phyloP scores from a whole-genome alignment of 805 yeast species.

The Kodamaea kaohsiungensis region DNA sequence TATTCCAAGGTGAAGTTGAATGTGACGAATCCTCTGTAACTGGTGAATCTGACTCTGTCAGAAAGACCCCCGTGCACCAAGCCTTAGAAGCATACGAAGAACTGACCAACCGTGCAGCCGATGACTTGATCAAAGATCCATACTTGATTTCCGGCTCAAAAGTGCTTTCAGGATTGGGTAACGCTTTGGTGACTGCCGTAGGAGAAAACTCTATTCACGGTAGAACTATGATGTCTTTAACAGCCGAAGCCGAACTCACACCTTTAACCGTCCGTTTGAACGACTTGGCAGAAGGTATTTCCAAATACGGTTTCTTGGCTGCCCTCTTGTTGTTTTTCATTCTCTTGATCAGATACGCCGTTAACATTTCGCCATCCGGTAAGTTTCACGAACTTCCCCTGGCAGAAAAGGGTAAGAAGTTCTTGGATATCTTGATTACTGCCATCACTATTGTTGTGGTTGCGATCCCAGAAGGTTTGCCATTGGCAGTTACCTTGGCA shows the following conservation, averaged over 20 bases:
- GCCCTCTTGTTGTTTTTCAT: conserved; percentile 81
- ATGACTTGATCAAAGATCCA: conserved; percentile 64
- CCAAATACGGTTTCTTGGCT: conserved; percentile 89
- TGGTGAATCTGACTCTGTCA: conserved; percentile 88
- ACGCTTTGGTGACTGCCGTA: conserved; percentile 84
- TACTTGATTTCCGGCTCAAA: conserved; percentile 90
- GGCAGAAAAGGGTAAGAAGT: conserved; percentile 80
- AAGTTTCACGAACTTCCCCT: conserved; percentile 46
- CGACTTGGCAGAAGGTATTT: conserved; percentile 85
- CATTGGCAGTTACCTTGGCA: conserved; percentile 94
- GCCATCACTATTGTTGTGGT: conserved; percentile 93
- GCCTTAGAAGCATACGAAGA: conserved; percentile 35
- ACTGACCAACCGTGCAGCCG: conserved; percentile 30
- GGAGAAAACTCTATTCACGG: conserved; percentile 92
- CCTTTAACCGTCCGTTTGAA: conserved; percentile 85
- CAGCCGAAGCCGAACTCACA: conserved; percentile 76
- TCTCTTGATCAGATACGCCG: conserved; percentile 72
- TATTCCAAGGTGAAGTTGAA: conserved; percentile 74
- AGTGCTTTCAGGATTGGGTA: conserved; percentile 82
- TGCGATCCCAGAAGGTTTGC: conserved; percentile 99
- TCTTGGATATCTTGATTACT: conserved; percentile 83
- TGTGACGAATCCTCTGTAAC: conserved; percentile 92
- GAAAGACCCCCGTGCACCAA: conserved; percentile 57
- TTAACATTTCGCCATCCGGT: conserved; percentile 54
- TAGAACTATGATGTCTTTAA: conserved; percentile 79